Conservation (phyloP, 2,329 filamentous ascomycete species). For the Nemania sp. region DNA sequence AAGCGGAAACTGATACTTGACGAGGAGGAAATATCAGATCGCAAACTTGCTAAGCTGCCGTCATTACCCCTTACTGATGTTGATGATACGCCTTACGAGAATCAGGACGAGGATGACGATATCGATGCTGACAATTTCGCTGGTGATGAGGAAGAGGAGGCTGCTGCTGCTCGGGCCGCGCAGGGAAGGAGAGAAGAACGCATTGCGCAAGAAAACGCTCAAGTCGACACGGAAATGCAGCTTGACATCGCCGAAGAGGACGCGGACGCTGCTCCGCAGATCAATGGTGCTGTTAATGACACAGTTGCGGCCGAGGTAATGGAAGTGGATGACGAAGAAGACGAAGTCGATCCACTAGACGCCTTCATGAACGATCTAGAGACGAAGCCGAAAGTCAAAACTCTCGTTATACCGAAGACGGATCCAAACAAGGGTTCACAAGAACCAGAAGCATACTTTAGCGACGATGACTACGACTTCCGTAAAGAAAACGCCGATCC, state of each 20-base stretch:
- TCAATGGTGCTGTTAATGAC: conserved; percentile 31
- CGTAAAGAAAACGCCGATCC: conserved; percentile 52
- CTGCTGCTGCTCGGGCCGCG: conserved; percentile 80
- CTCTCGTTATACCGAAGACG: conserved; percentile 40
- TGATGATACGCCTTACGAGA: conserved; percentile 62
- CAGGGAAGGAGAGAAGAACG: conserved; percentile 81
- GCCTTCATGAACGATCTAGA: conserved; percentile 87
- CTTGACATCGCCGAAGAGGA: conserved; percentile 39
- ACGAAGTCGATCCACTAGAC: conserved; percentile 85
- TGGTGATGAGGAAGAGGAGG: conserved; percentile 83
- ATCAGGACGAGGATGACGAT: conserved; percentile 65
- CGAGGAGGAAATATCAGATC: conserved; percentile 83
- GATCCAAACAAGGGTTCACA: conserved; percentile 57
- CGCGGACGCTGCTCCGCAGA: conserved; percentile 26
- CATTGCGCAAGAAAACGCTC: conserved; percentile 54
- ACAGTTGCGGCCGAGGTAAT: conserved; percentile 49
- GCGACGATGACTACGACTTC: conserved; percentile 70
- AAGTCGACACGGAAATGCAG: conserved; percentile 51
- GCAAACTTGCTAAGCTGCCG: conserved; percentile 90
- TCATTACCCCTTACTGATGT: conserved; percentile 68
- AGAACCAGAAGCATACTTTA: conserved; percentile 84
- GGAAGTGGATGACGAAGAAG: conserved; percentile 66
- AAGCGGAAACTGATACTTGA: conserved; percentile 82
- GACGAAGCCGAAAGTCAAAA: conserved; percentile 42
- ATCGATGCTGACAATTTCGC: conserved; percentile 77